Percentiles rank a stretch among this genome's conserved stretches.
Evolutionary conservation across 1,139 yeast genomes (phyloP).

Genomic region (Scheffersomyces titani): DNA sequence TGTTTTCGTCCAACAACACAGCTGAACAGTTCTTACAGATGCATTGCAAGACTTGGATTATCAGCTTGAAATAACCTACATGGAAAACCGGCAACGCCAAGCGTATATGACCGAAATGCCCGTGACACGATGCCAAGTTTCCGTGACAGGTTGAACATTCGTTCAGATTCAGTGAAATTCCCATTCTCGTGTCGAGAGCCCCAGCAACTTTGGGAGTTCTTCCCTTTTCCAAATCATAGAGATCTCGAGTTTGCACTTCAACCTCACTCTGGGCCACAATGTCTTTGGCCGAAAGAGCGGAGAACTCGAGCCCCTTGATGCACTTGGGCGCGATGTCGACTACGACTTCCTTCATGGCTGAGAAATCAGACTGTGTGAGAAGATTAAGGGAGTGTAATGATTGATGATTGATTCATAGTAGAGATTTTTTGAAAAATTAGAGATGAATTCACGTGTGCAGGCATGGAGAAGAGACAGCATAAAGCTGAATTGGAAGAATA

Average conservation of each 20-base stretch:
- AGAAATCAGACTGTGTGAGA: neutral
- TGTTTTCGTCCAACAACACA: conserved; percentile 70
- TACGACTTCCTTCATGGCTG: conserved; percentile 67
- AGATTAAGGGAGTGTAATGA: neutral
- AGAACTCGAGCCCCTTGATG: conserved; percentile 88
- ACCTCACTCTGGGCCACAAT: conserved; percentile 93
- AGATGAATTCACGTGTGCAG: neutral
- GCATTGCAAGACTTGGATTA: conserved; percentile 83
- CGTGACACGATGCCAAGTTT: conserved; percentile 91
- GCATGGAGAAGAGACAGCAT: neutral
- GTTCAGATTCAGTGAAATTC: conserved; percentile 80
- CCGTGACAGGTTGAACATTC: conserved; percentile 95
- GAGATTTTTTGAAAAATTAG: neutral
- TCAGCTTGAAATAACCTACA: conserved; percentile 93
- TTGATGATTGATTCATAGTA: neutral
- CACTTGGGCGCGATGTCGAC: conserved; percentile 87
- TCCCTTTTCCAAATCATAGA: conserved; percentile 89
- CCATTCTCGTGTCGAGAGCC: conserved; percentile 92
- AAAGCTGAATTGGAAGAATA: neutral
- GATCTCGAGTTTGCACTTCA: conserved; percentile 87
- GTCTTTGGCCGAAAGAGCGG: conserved; percentile 88
- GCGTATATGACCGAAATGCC: conserved; percentile 95
- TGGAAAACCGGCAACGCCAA: conserved; percentile 96
- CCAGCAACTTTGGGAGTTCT: conserved; percentile 79
- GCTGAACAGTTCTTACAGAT: conserved; percentile 91